Evolutionary conservation across 345 rosid species (phyloP).

Genomic region (Moricandia moricandioides): DNA sequence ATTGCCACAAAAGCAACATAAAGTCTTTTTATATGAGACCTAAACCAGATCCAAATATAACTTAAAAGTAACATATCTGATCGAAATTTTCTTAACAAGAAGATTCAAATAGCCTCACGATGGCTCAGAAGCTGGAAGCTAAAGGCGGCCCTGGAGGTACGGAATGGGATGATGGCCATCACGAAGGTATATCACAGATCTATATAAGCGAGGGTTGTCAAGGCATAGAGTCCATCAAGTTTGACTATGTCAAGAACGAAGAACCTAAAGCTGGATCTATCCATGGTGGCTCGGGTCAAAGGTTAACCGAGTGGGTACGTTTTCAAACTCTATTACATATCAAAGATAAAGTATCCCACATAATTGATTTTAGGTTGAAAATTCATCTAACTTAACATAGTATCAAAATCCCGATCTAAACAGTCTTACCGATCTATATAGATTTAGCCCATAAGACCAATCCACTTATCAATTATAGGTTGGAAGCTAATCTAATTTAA

Average conservation of each 20-base stretch:
- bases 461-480: too few relatives aligned
- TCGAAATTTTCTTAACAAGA: too few relatives aligned
- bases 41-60: not conserved
- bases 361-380: too few relatives aligned
- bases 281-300: not conserved
- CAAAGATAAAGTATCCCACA: too few relatives aligned
- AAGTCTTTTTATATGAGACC: too few relatives aligned
- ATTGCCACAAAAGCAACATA: too few relatives aligned
- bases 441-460: too few relatives aligned
- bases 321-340: not conserved
- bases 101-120: not conserved
- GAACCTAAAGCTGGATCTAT: conserved; percentile 4
- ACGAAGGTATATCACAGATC: not conserved
- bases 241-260: conserved; percentile 15
- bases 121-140: not conserved
- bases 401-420: too few relatives aligned
- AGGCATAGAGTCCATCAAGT: conserved; percentile 11
- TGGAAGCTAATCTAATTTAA: too few relatives aligned
- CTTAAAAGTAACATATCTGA: too few relatives aligned
- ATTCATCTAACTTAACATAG: too few relatives aligned
- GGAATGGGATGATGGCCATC: not conserved
- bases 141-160: not conserved
- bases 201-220: not conserved
- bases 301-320: not conserved
- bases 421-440: too few relatives aligned